Evolutionary conservation across 1,284 basidiomycete genomes (phyloP).

Genomic region (Ceratobasidium sp.): DNA sequence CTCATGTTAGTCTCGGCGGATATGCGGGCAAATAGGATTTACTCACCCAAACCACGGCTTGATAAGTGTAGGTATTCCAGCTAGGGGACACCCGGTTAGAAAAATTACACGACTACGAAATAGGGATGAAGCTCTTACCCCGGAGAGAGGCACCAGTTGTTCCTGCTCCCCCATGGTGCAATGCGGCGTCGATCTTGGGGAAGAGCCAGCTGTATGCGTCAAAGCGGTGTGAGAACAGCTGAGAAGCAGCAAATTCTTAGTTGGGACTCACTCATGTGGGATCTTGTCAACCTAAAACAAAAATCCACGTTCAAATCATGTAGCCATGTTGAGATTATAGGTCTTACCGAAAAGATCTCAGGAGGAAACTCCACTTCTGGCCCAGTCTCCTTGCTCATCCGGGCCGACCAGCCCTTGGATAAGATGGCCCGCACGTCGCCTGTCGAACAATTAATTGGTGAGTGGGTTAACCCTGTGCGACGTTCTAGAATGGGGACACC

Average conservation of each 20-base stretch:
- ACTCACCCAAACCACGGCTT: constrained; percentile 67
- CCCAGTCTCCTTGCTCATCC: constrained; percentile 56
- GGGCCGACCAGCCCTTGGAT: constrained; percentile 77
- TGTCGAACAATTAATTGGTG: constrained; percentile 45
- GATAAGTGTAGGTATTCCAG: constrained; percentile 78
- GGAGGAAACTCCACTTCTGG: constrained; percentile 54
- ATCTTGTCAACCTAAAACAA: constrained; percentile 63
- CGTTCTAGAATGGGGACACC: constrained; percentile 39
- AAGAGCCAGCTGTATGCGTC: constrained; percentile 66
- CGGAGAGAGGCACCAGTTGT: constrained; percentile 72
- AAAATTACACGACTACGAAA: neutral
- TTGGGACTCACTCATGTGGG: constrained; percentile 67
- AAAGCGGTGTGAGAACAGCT: constrained; percentile 40
- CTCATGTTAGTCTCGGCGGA: constrained; percentile 11
- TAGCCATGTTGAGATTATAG: neutral
- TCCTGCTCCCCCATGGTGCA: constrained; percentile 77
- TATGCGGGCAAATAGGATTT: neutral
- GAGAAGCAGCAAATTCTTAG: neutral
- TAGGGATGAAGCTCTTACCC: constrained; percentile 43
- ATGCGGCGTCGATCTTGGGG: constrained; percentile 67
- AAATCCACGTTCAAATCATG: constrained; percentile 47
- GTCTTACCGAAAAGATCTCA: constrained; percentile 52
- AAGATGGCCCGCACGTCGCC: constrained; percentile 73
- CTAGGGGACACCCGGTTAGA: constrained; percentile 44
- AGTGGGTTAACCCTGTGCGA: neutral